Evolutionary conservation across 164 flowering plant species (phyloP), one percentile per base, ranked within the genome.

Genomic region (Annona squamosa): DNA sequence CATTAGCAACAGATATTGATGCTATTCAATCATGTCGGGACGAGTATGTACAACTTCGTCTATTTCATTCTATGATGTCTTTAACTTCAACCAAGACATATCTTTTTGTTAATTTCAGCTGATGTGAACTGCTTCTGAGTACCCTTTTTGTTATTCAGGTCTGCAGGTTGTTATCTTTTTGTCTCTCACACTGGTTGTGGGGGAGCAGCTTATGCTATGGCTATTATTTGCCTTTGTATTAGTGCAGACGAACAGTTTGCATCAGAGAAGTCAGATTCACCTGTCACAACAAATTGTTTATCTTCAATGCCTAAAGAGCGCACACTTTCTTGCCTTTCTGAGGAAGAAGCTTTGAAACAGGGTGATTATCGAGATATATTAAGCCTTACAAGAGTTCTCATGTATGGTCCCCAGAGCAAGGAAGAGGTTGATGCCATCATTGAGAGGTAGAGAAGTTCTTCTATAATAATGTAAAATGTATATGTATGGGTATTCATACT

Each of bases 151-250:
- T 41, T 45, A 17, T 65, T 46, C 85, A 92, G 98, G 74, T 85
- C 88, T 77, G 97, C 97, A 79, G 91, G 90, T 62, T 81, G 85
- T 73, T 91, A 91, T 83, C 94, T 94, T 71, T 94, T 87, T 80
- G 90, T 94, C 44, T 94, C 98, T 63, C 98, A 92, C 80, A 92
- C 97, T 45, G 98, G 98, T 46, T 89, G 89, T 84, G 98, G 98
- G 77, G 97, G 97, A 76, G 91, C 88, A 76, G 84, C 95, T 13
- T 94, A 92, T 85, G 98, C 97, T 75, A 94, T 94, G 98, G 90
- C 91, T 73, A 90, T 94, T 56, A 82, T 85, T 67, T 94, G 97
- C 80, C 83, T 88, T 67, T 87, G 80, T 77, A 87, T 94, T 78
- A 78, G 78, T 75, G 86, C 88, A 37, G 90, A 86, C 71, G 80